phyloP scores from a whole-genome alignment of 495 filamentous ascomycete species.

The Terfezia claveryi region DNA sequence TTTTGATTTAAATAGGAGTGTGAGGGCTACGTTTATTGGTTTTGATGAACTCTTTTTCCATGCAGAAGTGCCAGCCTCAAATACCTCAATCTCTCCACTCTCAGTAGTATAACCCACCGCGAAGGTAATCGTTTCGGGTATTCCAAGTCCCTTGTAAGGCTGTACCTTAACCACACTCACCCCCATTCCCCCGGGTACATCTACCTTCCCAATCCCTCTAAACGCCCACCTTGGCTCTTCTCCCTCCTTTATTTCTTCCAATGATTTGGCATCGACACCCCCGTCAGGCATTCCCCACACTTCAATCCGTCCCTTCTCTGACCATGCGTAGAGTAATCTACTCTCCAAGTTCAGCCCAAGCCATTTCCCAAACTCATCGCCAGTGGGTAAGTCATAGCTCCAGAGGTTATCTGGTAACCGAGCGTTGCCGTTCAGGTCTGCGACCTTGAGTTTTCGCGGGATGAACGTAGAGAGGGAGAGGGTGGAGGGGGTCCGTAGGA shows the following conservation, averaged over 20 bases:
- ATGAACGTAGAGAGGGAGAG: background rate
- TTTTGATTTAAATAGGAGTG: background rate
- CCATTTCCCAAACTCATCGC: background rate
- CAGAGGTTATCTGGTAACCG: background rate
- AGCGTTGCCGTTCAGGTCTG: background rate
- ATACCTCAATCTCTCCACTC: background rate
- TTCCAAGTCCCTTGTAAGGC: conserved; percentile 31
- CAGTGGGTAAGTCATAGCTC: background rate
- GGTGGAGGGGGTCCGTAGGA: background rate
- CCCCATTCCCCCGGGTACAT: background rate
- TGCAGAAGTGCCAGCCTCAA: background rate
- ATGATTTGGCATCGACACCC: background rate
- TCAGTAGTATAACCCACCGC: background rate
- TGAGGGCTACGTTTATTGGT: background rate
- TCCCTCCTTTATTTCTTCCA: background rate
- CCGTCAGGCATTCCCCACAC: background rate
- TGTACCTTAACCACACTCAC: background rate
- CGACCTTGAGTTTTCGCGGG: background rate
- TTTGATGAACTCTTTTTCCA: background rate
- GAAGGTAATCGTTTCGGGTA: conserved; percentile 9
- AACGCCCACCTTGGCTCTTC: background rate
- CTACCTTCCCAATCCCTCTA: too few relatives aligned
- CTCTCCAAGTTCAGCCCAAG: background rate
- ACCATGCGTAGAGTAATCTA: background rate
- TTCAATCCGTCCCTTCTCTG: background rate